Evolutionary conservation across 2,329 filamentous ascomycete species (phyloP), one percentile per base, ranked within the genome.

Genomic region (Grosmannia huntii): DNA sequence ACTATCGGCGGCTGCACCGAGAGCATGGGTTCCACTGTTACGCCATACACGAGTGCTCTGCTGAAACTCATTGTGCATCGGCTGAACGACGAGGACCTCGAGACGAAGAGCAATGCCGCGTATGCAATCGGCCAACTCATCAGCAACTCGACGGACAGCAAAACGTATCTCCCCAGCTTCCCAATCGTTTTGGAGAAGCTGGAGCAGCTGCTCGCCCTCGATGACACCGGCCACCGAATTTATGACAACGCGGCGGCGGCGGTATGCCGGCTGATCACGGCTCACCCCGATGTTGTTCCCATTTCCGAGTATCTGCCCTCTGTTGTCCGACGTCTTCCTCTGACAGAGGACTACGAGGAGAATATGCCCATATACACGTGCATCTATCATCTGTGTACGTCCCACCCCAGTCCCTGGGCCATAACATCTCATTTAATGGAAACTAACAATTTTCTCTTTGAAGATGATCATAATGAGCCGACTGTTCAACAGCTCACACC

Each of bases 321-420:
- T 1, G 75, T 97, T 31, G 81, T 95, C 59, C 81, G 82, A 61
- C 80, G 91, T 31, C 81, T 97, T 44, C 94, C 94, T 11, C 78
- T 97, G 62, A 89, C 88, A 71, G 91, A 96, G 69, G 94, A 97
- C 71, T 97, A 83, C 66, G 90, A 96, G 73, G 94, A 97, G 81
- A 97, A 99, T 74, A 89, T 89, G 66, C 90, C 94, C 10, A 85
- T 97, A 60, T 99, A 87, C 75, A 82, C 87, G 70, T 95, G 91
- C 82, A 86, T 99, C 67, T 86, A 89, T 71, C 85, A 87, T 72
- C 81, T 97, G 63, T 96, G 83, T 87, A 77, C 76, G 84, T 81
- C 31, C 9, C 12, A 38, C 27, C n/a, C 38, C 49, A 55, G 31
- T 80, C 44, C 23, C 14, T 33, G 16, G 49, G 12, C 12, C 11